A percentile compares a stretch with the other conserved stretches of the same genome.
phyloP scores from a whole-genome alignment of 177 flowering plant species.

The Telopea speciosissima region DNA sequence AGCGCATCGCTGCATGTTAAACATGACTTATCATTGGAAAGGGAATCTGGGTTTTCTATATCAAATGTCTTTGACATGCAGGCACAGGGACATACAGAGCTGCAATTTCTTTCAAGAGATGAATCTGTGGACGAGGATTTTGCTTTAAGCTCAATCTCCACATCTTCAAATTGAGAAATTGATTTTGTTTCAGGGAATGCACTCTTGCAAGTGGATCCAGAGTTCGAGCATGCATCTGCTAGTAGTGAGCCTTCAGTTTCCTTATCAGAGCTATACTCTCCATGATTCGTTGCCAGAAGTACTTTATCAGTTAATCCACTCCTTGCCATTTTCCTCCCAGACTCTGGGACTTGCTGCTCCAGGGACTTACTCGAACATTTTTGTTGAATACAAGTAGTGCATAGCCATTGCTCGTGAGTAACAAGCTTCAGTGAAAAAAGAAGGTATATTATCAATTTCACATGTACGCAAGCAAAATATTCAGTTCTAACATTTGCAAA shows the following conservation, averaged over 20 bases:
- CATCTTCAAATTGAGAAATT: conserved; percentile 6
- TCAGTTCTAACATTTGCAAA: conserved; percentile 1
- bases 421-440: conserved; percentile 3
- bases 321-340: conserved; percentile 10
- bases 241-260: conserved; percentile 8
- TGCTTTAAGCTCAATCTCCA: conserved; percentile 1
- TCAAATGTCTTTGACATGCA: neutral
- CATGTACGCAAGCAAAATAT: neutral
- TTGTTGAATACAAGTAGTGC: conserved; percentile 10
- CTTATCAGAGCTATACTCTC: conserved; percentile 7
- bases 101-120: conserved; percentile 6
- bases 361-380: conserved; percentile 5
- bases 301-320: conserved; percentile 5
- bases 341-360: conserved; percentile 2
- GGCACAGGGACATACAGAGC: conserved; percentile 10
- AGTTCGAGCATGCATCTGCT: conserved; percentile 3
- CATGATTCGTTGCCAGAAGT: neutral
- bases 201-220: conserved; percentile 6
- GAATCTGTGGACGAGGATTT: neutral
- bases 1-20: neutral
- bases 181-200: conserved; percentile 10
- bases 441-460: conserved; percentile 1
- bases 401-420: conserved; percentile 9
- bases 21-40: conserved; percentile 9
- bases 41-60: conserved; percentile 13